Evolutionary conservation across 768 basidiomycete species (phyloP).

Genomic region (Rhizopogon vulgaris): DNA sequence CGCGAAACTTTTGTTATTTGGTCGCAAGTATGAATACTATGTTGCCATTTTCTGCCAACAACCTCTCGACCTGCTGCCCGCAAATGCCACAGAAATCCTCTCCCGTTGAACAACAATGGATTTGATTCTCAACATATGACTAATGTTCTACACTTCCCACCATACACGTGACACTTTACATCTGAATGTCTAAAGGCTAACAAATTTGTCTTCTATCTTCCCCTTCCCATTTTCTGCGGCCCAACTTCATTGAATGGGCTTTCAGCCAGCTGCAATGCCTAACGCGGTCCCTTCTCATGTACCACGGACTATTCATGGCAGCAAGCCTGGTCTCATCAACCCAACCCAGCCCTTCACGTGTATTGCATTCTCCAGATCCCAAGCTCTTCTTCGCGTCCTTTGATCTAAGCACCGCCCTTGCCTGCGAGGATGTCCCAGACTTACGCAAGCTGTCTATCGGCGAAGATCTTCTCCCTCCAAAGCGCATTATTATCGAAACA

Average conservation of each 20-base stretch:
- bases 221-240: neutral
- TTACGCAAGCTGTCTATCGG: constrained; percentile 36
- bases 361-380: constrained; percentile 55
- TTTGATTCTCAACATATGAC: no score
- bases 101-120: no score
- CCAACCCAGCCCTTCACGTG: constrained; percentile 50
- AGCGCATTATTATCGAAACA: constrained; percentile 71
- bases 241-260: neutral
- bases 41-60: no score
- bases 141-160: no score
- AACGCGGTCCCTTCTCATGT: neutral
- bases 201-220: neutral
- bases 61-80: no score
- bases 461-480: constrained; percentile 48
- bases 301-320: constrained; percentile 29
- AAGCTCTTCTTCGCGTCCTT: constrained; percentile 70
- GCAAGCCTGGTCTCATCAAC: constrained; percentile 62
- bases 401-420: constrained; percentile 59
- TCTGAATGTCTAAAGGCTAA: no score
- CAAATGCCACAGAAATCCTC: no score
- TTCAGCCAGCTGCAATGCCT: neutral
- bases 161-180: no score
- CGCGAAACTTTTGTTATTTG: no score
- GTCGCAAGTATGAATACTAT: no score
- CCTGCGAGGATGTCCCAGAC: constrained; percentile 28